phyloP scores from a whole-genome alignment of 1,139 yeast species.

The Geotrichum reessii region DNA sequence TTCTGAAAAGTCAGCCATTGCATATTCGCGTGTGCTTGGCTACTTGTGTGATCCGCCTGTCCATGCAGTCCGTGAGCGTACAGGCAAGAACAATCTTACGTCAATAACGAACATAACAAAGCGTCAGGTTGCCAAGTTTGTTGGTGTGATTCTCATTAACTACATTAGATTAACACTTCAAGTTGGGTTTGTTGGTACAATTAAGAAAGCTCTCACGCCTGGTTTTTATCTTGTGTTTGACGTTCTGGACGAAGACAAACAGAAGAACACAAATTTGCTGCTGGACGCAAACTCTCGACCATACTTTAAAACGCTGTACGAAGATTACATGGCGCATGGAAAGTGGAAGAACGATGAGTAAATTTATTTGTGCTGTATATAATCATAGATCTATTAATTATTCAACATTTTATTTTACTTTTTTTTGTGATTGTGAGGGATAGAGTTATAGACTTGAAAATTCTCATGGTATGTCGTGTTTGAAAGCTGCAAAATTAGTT shows the following conservation, averaged over 20 bases:
- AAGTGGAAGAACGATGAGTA: slow-evolving; percentile 66
- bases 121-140: slow-evolving; percentile 54
- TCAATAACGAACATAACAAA: slow-evolving; percentile 55
- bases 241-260: slow-evolving; percentile 60
- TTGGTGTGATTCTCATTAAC: slow-evolving; percentile 57
- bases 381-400: not conserved
- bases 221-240: slow-evolving; percentile 66
- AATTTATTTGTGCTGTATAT: not conserved
- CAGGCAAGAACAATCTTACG: slow-evolving; percentile 40
- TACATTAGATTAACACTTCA: slow-evolving; percentile 47
- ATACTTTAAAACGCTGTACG: slow-evolving; percentile 60
- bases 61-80: slow-evolving; percentile 28
- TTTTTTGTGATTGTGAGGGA: not conserved
- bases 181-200: slow-evolving; percentile 43
- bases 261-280: slow-evolving; percentile 58
- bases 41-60: slow-evolving; percentile 69
- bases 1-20: slow-evolving; percentile 39
- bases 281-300: slow-evolving; percentile 68
- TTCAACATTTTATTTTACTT: not conserved
- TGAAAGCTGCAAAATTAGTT: not conserved
- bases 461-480: not conserved
- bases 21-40: slow-evolving; percentile 53
- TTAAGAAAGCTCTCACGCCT: slow-evolving; percentile 48
- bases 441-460: too few relatives aligned
- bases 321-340: slow-evolving; percentile 70